These are phyloP conservation scores for Sarcodon aspratus DNA, from an alignment of 768 basidiomycete genomes.

Conservation along the genomic window DNA sequence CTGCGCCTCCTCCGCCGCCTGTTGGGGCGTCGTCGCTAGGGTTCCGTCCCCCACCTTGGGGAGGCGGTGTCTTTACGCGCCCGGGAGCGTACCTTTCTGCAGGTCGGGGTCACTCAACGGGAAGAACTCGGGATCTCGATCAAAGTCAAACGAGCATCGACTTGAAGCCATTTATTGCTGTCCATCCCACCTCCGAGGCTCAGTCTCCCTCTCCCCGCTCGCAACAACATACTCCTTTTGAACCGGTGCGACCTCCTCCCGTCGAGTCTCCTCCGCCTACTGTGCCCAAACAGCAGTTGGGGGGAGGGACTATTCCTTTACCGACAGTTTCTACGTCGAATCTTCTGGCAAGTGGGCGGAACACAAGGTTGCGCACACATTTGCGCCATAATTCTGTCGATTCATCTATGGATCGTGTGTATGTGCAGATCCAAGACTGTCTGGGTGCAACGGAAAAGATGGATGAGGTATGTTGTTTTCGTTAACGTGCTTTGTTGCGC, in stretches of 20 bases:
- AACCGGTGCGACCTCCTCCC: neutral
- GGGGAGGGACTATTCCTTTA: neutral
- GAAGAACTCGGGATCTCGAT: too few relatives aligned
- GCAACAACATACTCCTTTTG: too few relatives aligned
- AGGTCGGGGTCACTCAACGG: too few relatives aligned
- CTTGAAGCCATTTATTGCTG: too few relatives aligned
- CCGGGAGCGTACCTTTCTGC: too few relatives aligned
- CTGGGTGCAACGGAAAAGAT: neutral
- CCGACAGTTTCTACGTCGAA: neutral
- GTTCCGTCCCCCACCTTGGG: too few relatives aligned
- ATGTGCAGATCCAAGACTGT: neutral
- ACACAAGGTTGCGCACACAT: neutral
- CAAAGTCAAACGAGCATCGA: too few relatives aligned
- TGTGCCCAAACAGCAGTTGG: neutral
- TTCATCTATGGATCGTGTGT: neutral
- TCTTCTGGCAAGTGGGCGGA: neutral
- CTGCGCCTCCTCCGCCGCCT: too few relatives aligned
- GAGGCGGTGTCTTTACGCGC: too few relatives aligned
- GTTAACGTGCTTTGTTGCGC: neutral
- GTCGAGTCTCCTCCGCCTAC: neutral
- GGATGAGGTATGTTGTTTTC: neutral
- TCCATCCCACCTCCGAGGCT: too few relatives aligned
- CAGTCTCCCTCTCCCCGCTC: too few relatives aligned
- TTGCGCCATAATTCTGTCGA: neutral
- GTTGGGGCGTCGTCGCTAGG: too few relatives aligned